Base-by-base conservation (phyloP, 2,329 filamentous ascomycete genomes). In the Teratosphaeria destructans region DNA sequence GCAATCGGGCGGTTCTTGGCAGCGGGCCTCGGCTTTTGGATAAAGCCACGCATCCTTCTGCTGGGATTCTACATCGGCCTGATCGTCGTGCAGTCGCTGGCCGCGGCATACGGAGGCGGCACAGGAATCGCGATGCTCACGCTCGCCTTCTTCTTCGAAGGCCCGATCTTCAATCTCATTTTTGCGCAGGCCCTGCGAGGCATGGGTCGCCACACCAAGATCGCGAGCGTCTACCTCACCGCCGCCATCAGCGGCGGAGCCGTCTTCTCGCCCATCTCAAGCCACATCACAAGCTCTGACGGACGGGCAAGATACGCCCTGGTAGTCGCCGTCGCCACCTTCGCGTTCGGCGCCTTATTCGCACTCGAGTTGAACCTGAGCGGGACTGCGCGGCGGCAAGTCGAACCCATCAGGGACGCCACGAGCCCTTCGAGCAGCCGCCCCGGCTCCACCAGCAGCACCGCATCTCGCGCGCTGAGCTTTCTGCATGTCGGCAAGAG, bases 11-110 rank as follows among this genome's bases (percentile, higher is more conserved):
- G 83, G 7, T 85, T 86, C 66, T 58, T 83, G 1, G 77, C 80
- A 4, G 83, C 83, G 2, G 72, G 78, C 5, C 68, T 79, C 1
- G 78, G 80, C 53, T 75, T 80, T 57, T 78, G 81, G 68, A 68
- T 85, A 63, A 84, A 81, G 67, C 83, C 84, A 1, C 80, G 84
- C 19, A 77, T 78, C 69, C 76, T 85, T n/a, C 74, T 86, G 0
- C 66, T 82, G 26, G 70, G 79, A 58, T 80, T 79, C 63, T 83
- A 79, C 64, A 65, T 77, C 11, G 81, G 81, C 23, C 72, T 79
- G 52, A 77, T 85, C 55, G 70, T 80, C 26, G 81, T 81, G 62
- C 71, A 77, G 2, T 75, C 75, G 0, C 75, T 84, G 4, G 77
- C 76, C 26, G 84, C 83, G 77, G 75, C 76, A 59, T 72, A 77